Conservation (phyloP, 306 rosid species). For the Cicer arietinum region DNA sequence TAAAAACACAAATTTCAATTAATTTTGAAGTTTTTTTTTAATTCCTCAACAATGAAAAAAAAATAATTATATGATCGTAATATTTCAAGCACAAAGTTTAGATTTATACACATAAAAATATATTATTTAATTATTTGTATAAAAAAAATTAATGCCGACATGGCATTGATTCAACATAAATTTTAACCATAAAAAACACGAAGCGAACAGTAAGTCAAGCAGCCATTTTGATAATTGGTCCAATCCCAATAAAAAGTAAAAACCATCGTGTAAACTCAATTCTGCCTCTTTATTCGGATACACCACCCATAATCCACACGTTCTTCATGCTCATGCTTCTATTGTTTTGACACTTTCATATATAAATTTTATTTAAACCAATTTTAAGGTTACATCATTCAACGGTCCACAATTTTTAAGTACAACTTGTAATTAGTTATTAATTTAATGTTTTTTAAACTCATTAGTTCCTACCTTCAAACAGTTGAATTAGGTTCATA, state of each 20-base stretch:
- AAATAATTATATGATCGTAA: no score
- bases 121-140: not conserved
- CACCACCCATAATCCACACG: slow-evolving; percentile 39
- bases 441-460: slow-evolving; percentile 10
- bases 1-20: no score
- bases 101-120: no score
- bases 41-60: no score
- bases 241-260: slow-evolving; percentile 19
- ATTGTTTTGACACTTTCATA: not conserved
- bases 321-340: slow-evolving; percentile 14
- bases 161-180: slow-evolving; percentile 28
- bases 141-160: slow-evolving; percentile 42
- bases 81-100: no score
- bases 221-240: slow-evolving; percentile 40
- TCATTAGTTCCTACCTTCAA: not conserved
- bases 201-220: slow-evolving; percentile 42
- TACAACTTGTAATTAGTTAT: not conserved
- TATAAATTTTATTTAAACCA: slow-evolving; percentile 2
- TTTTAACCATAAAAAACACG: not conserved
- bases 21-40: no score
- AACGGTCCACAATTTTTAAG: slow-evolving; percentile 39
- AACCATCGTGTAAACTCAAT: slow-evolving; percentile 28
- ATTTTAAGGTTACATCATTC: slow-evolving; percentile 5
- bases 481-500: not conserved
- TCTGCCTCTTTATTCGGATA: slow-evolving; percentile 33